These are phyloP conservation scores for Penicillium maclennaniae DNA, from an alignment of 495 filamentous ascomycete species.

Conservation along the genomic window DNA sequence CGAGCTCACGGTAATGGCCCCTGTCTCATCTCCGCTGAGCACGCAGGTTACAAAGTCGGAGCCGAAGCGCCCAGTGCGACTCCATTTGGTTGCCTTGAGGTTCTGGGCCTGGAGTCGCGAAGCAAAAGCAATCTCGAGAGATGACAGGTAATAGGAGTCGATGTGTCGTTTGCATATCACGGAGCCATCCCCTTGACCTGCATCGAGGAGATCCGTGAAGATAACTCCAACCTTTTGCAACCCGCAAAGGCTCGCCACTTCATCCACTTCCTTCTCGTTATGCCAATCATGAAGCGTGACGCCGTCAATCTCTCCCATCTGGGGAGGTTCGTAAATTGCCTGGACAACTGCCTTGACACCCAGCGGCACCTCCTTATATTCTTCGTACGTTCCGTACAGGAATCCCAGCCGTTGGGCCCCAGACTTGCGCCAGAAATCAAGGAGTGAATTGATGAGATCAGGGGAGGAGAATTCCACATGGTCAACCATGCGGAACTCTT, in stretches of 20 bases:
- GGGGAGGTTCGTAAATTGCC: slow-evolving; percentile 95
- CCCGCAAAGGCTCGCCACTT: slow-evolving; percentile 79
- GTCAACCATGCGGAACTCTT: slow-evolving; percentile 96
- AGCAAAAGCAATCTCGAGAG: slow-evolving; percentile 86
- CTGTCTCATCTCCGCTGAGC: slow-evolving; percentile 84
- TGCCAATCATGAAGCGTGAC: slow-evolving; percentile 85
- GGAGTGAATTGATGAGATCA: slow-evolving; percentile 74
- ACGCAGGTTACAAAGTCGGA: slow-evolving; percentile 98
- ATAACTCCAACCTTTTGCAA: slow-evolving; percentile 90
- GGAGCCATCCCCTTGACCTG: slow-evolving; percentile 71
- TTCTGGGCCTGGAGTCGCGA: slow-evolving; percentile 81
- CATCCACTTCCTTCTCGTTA: slow-evolving; percentile 77
- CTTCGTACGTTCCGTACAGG: slow-evolving; percentile 84
- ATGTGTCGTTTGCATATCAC: slow-evolving; percentile 95
- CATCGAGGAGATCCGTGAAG: slow-evolving; percentile 88
- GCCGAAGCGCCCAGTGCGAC: slow-evolving; percentile 88
- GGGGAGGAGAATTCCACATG: slow-evolving; percentile 93
- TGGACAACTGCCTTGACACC: slow-evolving; percentile 96
- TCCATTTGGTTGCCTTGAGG: slow-evolving; percentile 94
- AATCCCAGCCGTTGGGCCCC: slow-evolving; percentile 80
- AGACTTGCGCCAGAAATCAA: slow-evolving; percentile 87
- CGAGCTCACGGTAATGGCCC: slow-evolving; percentile 80
- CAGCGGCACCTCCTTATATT: slow-evolving; percentile 89
- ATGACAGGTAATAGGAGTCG: slow-evolving; percentile 91
- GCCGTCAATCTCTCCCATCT: slow-evolving; percentile 86